Base-by-base conservation (phyloP, 2,329 filamentous ascomycete species). In the Colletotrichum kahawae region DNA sequence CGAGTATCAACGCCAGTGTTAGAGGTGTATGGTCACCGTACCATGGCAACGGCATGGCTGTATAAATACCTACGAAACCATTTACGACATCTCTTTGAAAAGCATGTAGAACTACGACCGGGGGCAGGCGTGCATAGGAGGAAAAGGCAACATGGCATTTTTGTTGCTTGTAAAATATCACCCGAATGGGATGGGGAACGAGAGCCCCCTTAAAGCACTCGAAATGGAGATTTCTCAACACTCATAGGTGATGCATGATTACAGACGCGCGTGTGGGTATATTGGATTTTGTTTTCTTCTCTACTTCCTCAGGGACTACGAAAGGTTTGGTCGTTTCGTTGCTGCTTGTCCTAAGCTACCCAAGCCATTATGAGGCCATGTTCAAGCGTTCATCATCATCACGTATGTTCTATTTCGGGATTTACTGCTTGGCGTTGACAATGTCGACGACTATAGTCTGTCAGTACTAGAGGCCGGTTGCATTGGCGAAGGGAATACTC, bases 1-100 rank as follows among this genome's bases (percentile, higher is more conserved):
- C 86, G 77, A 93, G 91, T 83, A 89, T 90, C 82, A 93, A 90
- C 82, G 86, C 90, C 77, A 92, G 91, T 85, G 92, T 94, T 67
- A 90, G 92, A 87, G 92, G 92, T 78, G 86, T 94, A 76, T 94
- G 92, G 92, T 92, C 90, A 83, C 92, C 92, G 63, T 94, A 93
- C 82, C 92, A 94, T 82, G 91, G 92, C 77, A 87, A 87, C 71
- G 90, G 89, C 33, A 86, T 89, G 85, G 79, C 82, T 77, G 90
- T 92, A 78, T 92, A 85, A 68, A 14, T 14, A 33, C 33, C 29
- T 51, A 63, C 27, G 71, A 64, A 36, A 27, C 27, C 48, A 67
- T 43, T 27, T 31, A 34, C 36, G 36, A 24, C 27, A 34, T 75
- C 29, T 33, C 56, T 69, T 76, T 70, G 36, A 24, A 33, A 57